Evolutionary conservation across 257 asterid genomes (phyloP).

Genomic region (Solanum etuberosum): DNA sequence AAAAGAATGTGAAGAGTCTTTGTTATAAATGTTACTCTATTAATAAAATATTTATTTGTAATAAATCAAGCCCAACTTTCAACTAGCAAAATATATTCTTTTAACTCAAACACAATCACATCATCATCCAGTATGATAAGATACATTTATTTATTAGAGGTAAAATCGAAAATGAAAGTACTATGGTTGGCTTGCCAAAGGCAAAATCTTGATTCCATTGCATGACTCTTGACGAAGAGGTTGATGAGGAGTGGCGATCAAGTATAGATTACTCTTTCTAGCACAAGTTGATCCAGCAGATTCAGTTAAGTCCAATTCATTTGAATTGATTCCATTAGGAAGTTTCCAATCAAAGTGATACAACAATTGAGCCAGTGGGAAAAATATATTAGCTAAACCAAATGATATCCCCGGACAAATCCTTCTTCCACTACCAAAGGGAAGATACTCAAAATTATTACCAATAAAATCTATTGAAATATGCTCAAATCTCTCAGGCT

Average conservation of each 20-base stretch:
- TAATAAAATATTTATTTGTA: too few species aligned
- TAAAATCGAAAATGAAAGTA: neutral
- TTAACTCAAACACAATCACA: too few species aligned
- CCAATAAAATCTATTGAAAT: neutral
- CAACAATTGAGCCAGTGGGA: neutral
- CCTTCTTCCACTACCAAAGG: neutral
- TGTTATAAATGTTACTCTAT: too few species aligned
- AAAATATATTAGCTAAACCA: neutral
- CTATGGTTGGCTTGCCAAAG: too few species aligned
- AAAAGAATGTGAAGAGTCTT: too few species aligned
- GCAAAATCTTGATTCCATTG: neutral
- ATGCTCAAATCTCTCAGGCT: neutral
- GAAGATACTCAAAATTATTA: neutral
- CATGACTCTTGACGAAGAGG: neutral
- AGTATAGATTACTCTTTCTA: neutral
- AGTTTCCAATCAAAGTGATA: neutral
- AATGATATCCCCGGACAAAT: neutral
- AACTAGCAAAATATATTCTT: too few species aligned
- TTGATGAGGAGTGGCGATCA: neutral
- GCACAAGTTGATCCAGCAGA: neutral
- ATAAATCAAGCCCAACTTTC: too few species aligned
- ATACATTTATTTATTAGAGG: too few species aligned
- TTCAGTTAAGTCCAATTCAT: neutral
- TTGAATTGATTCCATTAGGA: neutral
- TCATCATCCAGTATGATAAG: neutral